A percentile compares a stretch with the other conserved stretches of the same genome.
Conservation (phyloP, 2,329 filamentous ascomycete species). For the Corynespora cassiicola region DNA sequence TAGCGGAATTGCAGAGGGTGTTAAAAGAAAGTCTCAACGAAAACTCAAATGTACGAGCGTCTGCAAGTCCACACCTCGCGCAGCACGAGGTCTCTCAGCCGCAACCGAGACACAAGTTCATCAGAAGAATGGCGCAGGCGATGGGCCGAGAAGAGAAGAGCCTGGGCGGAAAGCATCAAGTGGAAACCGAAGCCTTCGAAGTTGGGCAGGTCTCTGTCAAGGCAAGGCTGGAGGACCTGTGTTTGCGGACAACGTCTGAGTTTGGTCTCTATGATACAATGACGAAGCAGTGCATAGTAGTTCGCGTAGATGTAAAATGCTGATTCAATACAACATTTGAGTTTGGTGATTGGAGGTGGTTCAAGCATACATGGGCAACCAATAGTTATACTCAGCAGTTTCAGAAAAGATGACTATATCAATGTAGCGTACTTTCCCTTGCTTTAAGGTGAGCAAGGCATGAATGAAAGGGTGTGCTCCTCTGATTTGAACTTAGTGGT, state of each 20-base stretch:
- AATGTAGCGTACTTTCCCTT: too few species aligned
- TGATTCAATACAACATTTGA: too few species aligned
- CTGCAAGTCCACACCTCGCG: conserved; percentile 5
- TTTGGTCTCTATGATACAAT: conserved; percentile 46
- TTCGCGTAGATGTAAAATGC: conserved; percentile 38
- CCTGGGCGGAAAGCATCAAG: conserved; percentile 18
- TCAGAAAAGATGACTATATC: too few species aligned
- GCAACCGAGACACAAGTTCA: conserved; percentile 20
- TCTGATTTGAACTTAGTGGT: too few species aligned
- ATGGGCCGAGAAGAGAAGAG: conserved; percentile 26
- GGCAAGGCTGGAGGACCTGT: conserved; percentile 39
- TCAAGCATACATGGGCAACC: too few species aligned
- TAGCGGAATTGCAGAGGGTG: conserved; percentile 47
- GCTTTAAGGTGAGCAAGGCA: too few species aligned
- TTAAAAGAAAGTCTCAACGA: conserved; percentile 40
- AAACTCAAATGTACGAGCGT: conserved; percentile 16
- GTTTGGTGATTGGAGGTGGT: too few species aligned
- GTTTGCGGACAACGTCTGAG: conserved; percentile 39
- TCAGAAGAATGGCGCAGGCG: conserved; percentile 29
- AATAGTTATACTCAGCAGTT: too few species aligned
- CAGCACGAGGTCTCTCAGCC: conserved; percentile 6
- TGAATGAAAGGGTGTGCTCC: too few species aligned
- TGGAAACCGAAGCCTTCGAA: too few species aligned
- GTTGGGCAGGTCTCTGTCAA: conserved; percentile 30
- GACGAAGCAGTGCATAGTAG: conserved; percentile 39